Base-by-base conservation (phyloP, 768 basidiomycete genomes). In the Butyriboletus loyo region DNA sequence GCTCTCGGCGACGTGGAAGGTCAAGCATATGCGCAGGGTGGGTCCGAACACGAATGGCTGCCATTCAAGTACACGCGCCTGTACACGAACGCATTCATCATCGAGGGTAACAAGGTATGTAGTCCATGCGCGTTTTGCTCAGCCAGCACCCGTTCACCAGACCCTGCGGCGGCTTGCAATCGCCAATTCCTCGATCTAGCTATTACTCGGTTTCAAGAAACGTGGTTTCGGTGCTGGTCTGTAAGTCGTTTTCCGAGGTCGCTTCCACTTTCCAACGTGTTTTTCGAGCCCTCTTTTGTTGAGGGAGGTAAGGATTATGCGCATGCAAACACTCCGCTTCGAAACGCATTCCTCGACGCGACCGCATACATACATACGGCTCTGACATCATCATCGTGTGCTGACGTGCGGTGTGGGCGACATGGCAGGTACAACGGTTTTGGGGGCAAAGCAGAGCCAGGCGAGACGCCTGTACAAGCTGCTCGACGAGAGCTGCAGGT, bases 391-490 rank as follows among this genome's bases (percentile, higher is more conserved):
- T 22, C 7, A 5, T 19, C 2, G 36, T 25, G 22, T 36, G 5
- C 40, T 58, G 46, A 57, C 21, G 22, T 6, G 45, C 15, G 24
- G n/a, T 37, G 37, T 40, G 41, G 24, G 4, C 15, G 25, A 40
- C 27, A 22, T 31, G 4, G 4, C 60, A 92, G 92, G 61, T 92
- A 81, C 62, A 94, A 94, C 56, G 92, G 92, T 4, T 95, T 93
- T 58, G 91, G 90, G 17, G 92, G 92, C 10, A 96, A 96, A 68
- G 83, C 90, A 9, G 90, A 94, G 52, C 69, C 76, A 3, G 81
- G 79, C 5, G 92, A 96, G 68, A 83, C 85, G 0, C 71, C 83
- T 17, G 58, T 72, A 0, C 71, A 87, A 62, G 92, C 90, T 10
- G 92, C 92, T 4, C 60, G 68, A n/a, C 83, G 92, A n/a, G 92